Conservation (phyloP, 495 filamentous ascomycete genomes). For the Pyrenopolyporus hunteri region DNA sequence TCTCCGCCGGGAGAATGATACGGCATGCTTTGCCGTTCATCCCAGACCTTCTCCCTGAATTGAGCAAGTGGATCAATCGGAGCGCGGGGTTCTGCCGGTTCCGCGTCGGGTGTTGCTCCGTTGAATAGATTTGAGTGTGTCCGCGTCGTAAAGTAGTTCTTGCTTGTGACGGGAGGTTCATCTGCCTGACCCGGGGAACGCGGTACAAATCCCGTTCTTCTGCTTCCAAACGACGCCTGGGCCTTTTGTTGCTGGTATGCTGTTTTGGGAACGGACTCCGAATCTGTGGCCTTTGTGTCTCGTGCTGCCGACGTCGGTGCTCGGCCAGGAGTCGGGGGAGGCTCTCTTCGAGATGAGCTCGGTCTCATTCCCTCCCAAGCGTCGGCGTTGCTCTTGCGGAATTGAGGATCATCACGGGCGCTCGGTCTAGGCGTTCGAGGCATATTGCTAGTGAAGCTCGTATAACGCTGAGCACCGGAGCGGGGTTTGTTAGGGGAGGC, state of each 20-base stretch:
- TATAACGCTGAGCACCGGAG: slow-evolving; percentile 64
- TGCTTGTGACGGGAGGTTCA: slow-evolving; percentile 51
- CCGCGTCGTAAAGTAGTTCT: slow-evolving; percentile 51
- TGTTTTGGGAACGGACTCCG: slow-evolving; percentile 40
- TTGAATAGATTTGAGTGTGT: slow-evolving; percentile 42
- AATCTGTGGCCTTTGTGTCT: slow-evolving; percentile 18
- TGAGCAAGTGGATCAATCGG: slow-evolving; percentile 52
- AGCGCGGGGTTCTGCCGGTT: slow-evolving; percentile 5
- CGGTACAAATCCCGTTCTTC: slow-evolving; percentile 48
- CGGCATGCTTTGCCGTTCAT: slow-evolving; percentile 66
- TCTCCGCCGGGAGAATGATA: slow-evolving; percentile 75
- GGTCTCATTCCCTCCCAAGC: slow-evolving; percentile 42
- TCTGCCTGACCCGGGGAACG: slow-evolving; percentile 49
- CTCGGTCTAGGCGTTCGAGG: slow-evolving; percentile 48
- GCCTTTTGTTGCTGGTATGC: slow-evolving; percentile 51
- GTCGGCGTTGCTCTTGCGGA: slow-evolving; percentile 33
- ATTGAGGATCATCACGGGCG: slow-evolving; percentile 36
- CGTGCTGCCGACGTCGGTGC: slow-evolving; percentile 38
- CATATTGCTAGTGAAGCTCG: slow-evolving; percentile 51
- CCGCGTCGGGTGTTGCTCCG: slow-evolving; percentile 46
- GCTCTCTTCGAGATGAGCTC: slow-evolving; percentile 22
- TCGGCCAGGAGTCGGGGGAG: slow-evolving; percentile 29
- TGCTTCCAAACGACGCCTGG: slow-evolving; percentile 54
- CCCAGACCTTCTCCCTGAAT: slow-evolving; percentile 50
- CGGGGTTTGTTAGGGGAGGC: slow-evolving; percentile 45